These are phyloP conservation scores for Leptosphaerulina australis DNA, from an alignment of 2,329 filamentous ascomycete genomes.

Conservation along the genomic window DNA sequence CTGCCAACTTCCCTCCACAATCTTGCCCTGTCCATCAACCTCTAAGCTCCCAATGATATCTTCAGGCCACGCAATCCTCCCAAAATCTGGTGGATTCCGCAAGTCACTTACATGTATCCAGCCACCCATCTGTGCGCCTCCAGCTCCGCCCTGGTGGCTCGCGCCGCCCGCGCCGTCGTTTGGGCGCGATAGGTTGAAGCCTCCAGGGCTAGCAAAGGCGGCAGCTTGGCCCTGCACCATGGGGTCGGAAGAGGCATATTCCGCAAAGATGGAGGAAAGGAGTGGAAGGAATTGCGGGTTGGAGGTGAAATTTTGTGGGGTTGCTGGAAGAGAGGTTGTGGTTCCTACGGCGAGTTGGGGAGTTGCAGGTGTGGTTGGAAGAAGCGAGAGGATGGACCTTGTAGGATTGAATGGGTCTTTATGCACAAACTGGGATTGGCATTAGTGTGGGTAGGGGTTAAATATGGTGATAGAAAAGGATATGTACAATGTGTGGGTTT, in stretches of 20 bases:
- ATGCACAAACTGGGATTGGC: slow-evolving; percentile 55
- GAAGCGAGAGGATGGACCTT: slow-evolving; percentile 60
- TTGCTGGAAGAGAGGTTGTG: slow-evolving; percentile 61
- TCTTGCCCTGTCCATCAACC: slow-evolving; percentile 63
- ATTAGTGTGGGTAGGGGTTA: slow-evolving; percentile 6
- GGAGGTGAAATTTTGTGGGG: slow-evolving; percentile 60
- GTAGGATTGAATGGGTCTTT: slow-evolving; percentile 49
- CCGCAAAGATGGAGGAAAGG: slow-evolving; percentile 61
- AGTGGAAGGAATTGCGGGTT: slow-evolving; percentile 63
- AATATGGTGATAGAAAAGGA: neutral
- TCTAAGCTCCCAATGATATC: slow-evolving; percentile 71
- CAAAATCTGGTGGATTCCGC: slow-evolving; percentile 66
- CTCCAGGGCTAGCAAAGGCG: slow-evolving; percentile 64
- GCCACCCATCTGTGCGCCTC: slow-evolving; percentile 63
- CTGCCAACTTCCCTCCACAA: slow-evolving; percentile 66
- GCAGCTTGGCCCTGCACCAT: slow-evolving; percentile 63
- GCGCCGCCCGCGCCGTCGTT: slow-evolving; percentile 60
- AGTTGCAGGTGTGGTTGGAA: slow-evolving; percentile 61
- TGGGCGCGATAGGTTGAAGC: slow-evolving; percentile 55
- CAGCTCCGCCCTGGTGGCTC: slow-evolving; percentile 63
- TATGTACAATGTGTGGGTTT: slow-evolving; percentile 51
- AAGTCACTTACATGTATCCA: slow-evolving; percentile 68
- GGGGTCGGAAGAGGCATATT: slow-evolving; percentile 62
- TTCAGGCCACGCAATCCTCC: slow-evolving; percentile 68
- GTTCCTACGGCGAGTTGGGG: slow-evolving; percentile 61